Conservation (phyloP, 805 yeast genomes). For the Saturnispora sanitii region DNA sequence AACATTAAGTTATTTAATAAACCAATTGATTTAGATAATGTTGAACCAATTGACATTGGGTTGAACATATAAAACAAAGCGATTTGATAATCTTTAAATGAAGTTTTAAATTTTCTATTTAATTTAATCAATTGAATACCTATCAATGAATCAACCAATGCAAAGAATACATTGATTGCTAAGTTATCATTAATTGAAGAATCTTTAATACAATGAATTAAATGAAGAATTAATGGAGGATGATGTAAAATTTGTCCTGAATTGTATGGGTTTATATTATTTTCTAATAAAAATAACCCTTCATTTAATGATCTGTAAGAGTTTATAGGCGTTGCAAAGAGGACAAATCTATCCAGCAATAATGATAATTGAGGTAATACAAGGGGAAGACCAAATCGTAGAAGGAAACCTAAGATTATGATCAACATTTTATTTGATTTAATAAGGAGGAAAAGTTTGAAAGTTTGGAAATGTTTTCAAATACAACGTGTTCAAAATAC, state of each 20-base stretch:
- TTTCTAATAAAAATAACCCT: conserved; percentile 51
- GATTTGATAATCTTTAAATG: conserved; percentile 17
- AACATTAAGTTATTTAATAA: conserved; percentile 52
- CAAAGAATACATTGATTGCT: conserved; percentile 35
- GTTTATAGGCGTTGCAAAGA: conserved; percentile 64
- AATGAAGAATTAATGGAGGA: conserved; percentile 59
- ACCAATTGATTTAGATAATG: conserved; percentile 59
- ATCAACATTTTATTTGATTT: no score
- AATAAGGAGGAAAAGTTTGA: no score
- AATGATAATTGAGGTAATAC: conserved; percentile 23
- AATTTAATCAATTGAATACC: conserved; percentile 45
- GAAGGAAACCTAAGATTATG: conserved; percentile 18
- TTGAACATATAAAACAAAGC: conserved; percentile 59
- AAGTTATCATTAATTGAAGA: conserved; percentile 13
- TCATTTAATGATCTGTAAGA: conserved; percentile 58
- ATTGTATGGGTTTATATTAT: conserved; percentile 50
- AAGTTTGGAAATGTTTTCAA: no score
- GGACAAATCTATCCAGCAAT: conserved; percentile 41
- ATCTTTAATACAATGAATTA: conserved; percentile 33
- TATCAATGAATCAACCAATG: conserved; percentile 48
- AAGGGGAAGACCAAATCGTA: conserved; percentile 22
- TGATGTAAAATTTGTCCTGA: conserved; percentile 79
- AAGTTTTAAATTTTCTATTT: conserved; percentile 29
- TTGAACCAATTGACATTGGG: conserved; percentile 66
- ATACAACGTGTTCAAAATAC: no score